Evolutionary conservation across 805 yeast species (phyloP).

Genomic region (Wickerhamiella brachini): DNA sequence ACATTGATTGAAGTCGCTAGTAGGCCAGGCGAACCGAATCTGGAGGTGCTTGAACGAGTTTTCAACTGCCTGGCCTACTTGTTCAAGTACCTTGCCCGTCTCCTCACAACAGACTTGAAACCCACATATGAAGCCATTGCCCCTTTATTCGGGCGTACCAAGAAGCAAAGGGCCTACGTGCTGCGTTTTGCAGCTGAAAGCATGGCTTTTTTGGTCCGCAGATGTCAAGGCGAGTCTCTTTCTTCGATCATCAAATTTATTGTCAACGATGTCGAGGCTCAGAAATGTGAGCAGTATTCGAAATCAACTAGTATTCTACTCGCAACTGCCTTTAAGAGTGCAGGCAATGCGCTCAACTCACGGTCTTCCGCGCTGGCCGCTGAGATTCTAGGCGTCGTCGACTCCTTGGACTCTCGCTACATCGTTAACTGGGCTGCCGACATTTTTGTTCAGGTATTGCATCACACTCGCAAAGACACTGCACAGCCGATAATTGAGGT

Average conservation of each 20-base stretch:
- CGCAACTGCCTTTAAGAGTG: conserved; percentile 61
- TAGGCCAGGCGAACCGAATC: conserved; percentile 32
- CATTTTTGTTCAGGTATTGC: conserved; percentile 21
- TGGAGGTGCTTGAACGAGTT: conserved; percentile 61
- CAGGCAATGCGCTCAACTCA: conserved; percentile 63
- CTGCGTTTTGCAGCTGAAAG: conserved; percentile 85
- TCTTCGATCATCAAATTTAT: conserved; percentile 31
- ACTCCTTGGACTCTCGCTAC: neutral
- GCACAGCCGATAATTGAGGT: conserved; percentile 18
- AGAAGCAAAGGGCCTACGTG: conserved; percentile 35
- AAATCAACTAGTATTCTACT: conserved; percentile 47
- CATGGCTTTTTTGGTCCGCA: conserved; percentile 66
- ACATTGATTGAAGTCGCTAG: conserved; percentile 37
- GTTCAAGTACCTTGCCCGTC: conserved; percentile 71
- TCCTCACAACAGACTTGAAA: conserved; percentile 44
- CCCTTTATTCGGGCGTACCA: conserved; percentile 44
- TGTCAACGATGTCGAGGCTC: conserved; percentile 22
- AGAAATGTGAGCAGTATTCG: conserved; percentile 35
- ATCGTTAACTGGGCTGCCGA: conserved; percentile 8
- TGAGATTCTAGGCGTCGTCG: conserved; percentile 9
- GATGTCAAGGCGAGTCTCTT: conserved; percentile 39
- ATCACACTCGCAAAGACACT: conserved; percentile 22
- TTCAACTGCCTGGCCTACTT: conserved; percentile 77
- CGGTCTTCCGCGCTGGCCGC: conserved; percentile 40
- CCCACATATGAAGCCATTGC: conserved; percentile 56